Evolutionary conservation across 768 basidiomycete species (phyloP).

Genomic region (Panaeolus cyanescens): DNA sequence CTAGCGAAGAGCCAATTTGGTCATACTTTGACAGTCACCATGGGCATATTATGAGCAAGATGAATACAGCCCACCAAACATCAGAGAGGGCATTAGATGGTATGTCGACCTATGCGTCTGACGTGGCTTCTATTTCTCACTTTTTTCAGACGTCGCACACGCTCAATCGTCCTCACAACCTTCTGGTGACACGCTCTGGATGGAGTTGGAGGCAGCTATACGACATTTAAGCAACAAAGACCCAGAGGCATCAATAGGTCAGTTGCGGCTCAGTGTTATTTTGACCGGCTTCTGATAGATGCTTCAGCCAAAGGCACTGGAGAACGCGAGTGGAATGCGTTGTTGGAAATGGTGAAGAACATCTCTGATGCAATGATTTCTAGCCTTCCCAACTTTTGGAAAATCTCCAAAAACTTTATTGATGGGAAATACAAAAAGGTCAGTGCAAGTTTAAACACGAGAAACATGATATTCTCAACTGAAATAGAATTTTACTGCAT

Average conservation of each 20-base stretch:
- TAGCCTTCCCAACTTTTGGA: constrained; percentile 89
- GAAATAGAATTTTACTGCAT: constrained; percentile 11
- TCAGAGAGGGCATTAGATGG: constrained; percentile 59
- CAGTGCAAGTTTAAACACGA: not conserved
- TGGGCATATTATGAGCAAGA: constrained; percentile 76
- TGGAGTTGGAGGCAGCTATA: constrained; percentile 5
- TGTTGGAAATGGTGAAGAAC: constrained; percentile 75
- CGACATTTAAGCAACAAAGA: not conserved
- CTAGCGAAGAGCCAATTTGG: constrained; percentile 92
- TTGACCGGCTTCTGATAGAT: not conserved
- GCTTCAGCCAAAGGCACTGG: constrained; percentile 63
- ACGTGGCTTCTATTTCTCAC: not conserved
- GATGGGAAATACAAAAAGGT: constrained; percentile 93
- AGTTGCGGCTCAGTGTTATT: not conserved
- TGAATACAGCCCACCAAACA: constrained; percentile 62
- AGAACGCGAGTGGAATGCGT: constrained; percentile 79
- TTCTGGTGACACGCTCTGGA: not conserved
- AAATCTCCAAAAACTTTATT: constrained; percentile 84
- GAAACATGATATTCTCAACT: constrained; percentile 19
- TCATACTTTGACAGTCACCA: constrained; percentile 95
- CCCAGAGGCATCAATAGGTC: not conserved
- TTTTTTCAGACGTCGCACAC: not conserved
- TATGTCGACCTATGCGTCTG: constrained; percentile 21
- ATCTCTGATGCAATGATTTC: constrained; percentile 80
- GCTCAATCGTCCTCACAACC: not conserved